These are phyloP conservation scores for Aurifilum marmelostoma DNA, from an alignment of 2,329 filamentous ascomycete species.

Conservation along the genomic window DNA sequence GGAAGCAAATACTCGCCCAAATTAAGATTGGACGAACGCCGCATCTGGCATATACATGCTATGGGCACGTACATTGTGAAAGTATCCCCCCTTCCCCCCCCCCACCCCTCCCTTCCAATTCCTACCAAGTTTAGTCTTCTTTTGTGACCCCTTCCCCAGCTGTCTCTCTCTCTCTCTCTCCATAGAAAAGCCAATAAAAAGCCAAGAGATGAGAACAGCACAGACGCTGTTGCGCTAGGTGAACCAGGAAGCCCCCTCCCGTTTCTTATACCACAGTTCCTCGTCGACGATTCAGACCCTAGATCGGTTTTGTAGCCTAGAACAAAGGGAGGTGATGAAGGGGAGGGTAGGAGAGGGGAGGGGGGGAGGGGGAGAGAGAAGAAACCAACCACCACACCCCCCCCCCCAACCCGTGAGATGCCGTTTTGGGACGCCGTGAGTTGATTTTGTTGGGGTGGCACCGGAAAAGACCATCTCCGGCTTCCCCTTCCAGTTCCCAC, in stretches of 20 bases:
- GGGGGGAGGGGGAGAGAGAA: too few species aligned
- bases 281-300: constrained; percentile 1
- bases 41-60: constrained; percentile 21
- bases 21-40: constrained; percentile 26
- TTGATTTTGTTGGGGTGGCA: neutral
- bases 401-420: neutral
- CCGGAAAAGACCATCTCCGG: constrained; percentile 26
- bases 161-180: neutral
- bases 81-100: too few species aligned
- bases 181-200: neutral
- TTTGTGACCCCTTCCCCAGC: too few species aligned
- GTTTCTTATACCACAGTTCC: neutral
- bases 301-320: neutral
- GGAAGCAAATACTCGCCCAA: constrained; percentile 8
- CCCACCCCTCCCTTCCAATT: neutral
- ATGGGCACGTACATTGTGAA: neutral
- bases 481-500: constrained; percentile 14
- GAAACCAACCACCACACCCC: too few species aligned
- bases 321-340: neutral
- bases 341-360: too few species aligned
- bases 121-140: neutral
- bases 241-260: neutral
- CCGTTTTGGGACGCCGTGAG: neutral
- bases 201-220: constrained; percentile 17
- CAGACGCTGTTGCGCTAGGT: constrained; percentile 17